phyloP scores from a whole-genome alignment of 1,284 basidiomycete genomes.

The Limonomyces culmigenus region DNA sequence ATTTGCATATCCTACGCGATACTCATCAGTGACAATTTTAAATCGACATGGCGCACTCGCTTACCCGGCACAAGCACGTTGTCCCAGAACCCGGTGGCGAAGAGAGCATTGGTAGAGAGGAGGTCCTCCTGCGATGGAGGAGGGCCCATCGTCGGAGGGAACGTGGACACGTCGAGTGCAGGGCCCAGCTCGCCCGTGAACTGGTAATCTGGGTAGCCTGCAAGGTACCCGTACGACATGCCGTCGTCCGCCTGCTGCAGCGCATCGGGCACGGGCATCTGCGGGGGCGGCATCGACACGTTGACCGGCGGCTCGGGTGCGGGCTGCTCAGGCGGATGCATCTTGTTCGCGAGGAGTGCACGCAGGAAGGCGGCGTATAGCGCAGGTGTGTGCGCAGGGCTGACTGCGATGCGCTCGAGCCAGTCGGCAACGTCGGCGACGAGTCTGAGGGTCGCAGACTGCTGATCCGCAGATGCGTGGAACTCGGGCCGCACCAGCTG shows the following conservation, averaged over 20 bases:
- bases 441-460: slow-evolving; percentile 51
- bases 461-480: slow-evolving; percentile 57
- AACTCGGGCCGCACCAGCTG: slow-evolving; percentile 75
- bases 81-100: slow-evolving; percentile 70
- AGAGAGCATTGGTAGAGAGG: slow-evolving; percentile 65
- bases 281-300: too few species aligned
- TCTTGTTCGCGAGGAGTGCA: slow-evolving; percentile 29
- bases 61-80: slow-evolving; percentile 71
- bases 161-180: slow-evolving; percentile 58
- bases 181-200: slow-evolving; percentile 70
- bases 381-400: slow-evolving; percentile 67
- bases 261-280: background rate
- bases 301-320: background rate
- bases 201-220: too few species aligned
- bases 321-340: too few species aligned
- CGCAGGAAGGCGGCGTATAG: slow-evolving; percentile 71
- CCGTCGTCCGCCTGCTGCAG: slow-evolving; percentile 2
- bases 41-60: too few species aligned
- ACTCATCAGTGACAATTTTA: too few species aligned
- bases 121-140: slow-evolving; percentile 21
- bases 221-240: slow-evolving; percentile 5
- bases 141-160: slow-evolving; percentile 67
- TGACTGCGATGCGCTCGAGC: slow-evolving; percentile 59
- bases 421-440: slow-evolving; percentile 70
- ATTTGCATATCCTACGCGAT: slow-evolving; percentile 68